These are phyloP conservation scores for Rhododendron ferrugineum DNA, from an alignment of 148 eudicot species.

Conservation along the genomic window DNA sequence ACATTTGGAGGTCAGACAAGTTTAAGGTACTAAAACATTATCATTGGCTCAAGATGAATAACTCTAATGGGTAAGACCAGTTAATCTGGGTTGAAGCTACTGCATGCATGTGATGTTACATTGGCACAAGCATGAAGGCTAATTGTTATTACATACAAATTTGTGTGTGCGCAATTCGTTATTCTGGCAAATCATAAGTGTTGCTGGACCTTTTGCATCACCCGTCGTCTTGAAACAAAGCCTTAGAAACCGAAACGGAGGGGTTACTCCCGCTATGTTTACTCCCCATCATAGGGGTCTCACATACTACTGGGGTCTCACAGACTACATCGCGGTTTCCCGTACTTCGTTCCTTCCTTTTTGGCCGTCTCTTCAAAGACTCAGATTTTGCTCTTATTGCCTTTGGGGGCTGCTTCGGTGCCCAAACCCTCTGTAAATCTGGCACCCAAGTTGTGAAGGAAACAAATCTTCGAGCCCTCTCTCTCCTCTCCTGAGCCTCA, in stretches of 20 bases:
- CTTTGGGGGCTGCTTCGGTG: slow-evolving; percentile 64
- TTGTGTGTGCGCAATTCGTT: neutral
- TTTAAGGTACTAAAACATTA: neutral
- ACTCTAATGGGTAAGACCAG: slow-evolving; percentile 1
- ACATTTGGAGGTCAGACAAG: neutral
- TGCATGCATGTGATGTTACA: neutral
- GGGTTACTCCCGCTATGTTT: slow-evolving; percentile 32
- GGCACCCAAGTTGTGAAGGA: slow-evolving; percentile 60
- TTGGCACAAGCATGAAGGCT: neutral
- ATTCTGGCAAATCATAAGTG: neutral
- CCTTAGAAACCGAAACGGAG: slow-evolving; percentile 45
- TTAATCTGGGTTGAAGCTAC: neutral
- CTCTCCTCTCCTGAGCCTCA: slow-evolving; percentile 73
- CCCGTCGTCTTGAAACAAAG: slow-evolving; percentile 60
- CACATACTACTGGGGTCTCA: slow-evolving; percentile 53
- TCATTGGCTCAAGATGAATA: neutral
- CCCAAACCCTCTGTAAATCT: slow-evolving; percentile 93
- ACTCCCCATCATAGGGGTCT: slow-evolving; percentile 25
- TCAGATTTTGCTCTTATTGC: slow-evolving; percentile 35
- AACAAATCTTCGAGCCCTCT: slow-evolving; percentile 54
- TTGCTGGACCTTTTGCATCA: neutral
- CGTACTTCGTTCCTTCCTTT: slow-evolving; percentile 40
- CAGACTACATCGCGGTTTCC: slow-evolving; percentile 51
- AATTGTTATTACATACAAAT: neutral
- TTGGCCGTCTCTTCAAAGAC: slow-evolving; percentile 31